Conservation (phyloP, 495 filamentous ascomycete species). For the Penicillium nucicola region DNA sequence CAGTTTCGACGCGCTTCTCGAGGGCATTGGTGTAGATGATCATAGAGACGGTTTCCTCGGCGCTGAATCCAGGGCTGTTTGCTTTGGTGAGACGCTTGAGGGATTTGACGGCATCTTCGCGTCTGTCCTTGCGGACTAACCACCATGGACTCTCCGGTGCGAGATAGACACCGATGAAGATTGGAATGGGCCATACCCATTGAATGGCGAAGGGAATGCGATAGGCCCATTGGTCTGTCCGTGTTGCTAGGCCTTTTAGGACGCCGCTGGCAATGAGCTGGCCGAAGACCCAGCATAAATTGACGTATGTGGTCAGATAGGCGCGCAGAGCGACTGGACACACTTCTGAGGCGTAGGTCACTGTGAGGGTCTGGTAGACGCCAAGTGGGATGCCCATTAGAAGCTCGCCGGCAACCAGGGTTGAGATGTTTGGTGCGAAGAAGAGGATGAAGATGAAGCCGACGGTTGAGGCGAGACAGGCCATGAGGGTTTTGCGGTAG, state of each 20-base stretch:
- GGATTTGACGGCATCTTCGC: conserved; percentile 62
- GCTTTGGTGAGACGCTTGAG: conserved; percentile 60
- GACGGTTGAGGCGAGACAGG: conserved; percentile 57
- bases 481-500: conserved; percentile 64
- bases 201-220: conserved; percentile 67
- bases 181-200: conserved; percentile 77
- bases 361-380: conserved; percentile 71
- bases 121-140: conserved; percentile 66
- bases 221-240: conserved; percentile 59
- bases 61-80: conserved; percentile 59
- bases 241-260: conserved; percentile 45
- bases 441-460: conserved; percentile 72
- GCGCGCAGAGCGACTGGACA: conserved; percentile 66
- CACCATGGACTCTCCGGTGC: conserved; percentile 81
- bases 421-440: conserved; percentile 64
- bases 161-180: conserved; percentile 64
- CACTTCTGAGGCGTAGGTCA: conserved; percentile 80
- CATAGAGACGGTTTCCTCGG: conserved; percentile 73
- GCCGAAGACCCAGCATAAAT: conserved; percentile 76
- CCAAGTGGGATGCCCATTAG: conserved; percentile 76
- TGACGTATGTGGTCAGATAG: conserved; percentile 74
- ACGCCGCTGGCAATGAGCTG: conserved; percentile 70
- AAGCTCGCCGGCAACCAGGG: conserved; percentile 64
- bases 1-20: conserved; percentile 60
- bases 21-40: conserved; percentile 77